Conservation (phyloP, 73 alveolate species). For the Stentor roeselii region DNA sequence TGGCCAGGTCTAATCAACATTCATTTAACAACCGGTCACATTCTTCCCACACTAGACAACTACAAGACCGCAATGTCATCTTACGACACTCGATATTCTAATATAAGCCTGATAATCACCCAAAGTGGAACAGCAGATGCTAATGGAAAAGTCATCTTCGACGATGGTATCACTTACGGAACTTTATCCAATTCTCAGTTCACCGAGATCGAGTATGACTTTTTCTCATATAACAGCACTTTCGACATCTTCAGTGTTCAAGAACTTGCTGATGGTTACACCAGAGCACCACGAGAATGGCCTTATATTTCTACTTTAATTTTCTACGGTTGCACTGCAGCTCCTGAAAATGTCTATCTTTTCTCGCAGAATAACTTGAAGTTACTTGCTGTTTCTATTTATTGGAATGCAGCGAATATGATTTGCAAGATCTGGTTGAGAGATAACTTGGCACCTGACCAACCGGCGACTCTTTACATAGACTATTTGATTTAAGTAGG, state of each 20-base stretch:
- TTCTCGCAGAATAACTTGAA: not conserved
- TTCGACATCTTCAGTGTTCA: not conserved
- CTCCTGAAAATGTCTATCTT: not conserved
- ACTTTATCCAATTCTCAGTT: not conserved
- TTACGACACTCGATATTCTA: not conserved
- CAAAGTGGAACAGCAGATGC: slow-evolving; percentile 48
- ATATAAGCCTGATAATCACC: slow-evolving; percentile 40
- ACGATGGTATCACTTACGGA: slow-evolving; percentile 33
- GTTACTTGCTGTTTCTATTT: not conserved
- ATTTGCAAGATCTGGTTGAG: not conserved
- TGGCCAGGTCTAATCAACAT: slow-evolving; percentile 44
- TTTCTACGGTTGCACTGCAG: not conserved
- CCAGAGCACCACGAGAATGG: not conserved
- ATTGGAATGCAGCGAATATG: not conserved
- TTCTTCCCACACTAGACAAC: slow-evolving; percentile 68
- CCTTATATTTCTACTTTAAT: not conserved
- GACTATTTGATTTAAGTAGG: too few relatives aligned
- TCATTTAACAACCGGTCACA: slow-evolving; percentile 74
- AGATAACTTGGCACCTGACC: not conserved
- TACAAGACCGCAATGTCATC: slow-evolving; percentile 30
- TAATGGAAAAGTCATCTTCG: slow-evolving; percentile 46
- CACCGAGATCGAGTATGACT: not conserved
- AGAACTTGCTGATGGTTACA: not conserved
- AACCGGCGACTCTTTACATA: too few relatives aligned
- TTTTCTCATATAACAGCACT: not conserved